A percentile compares a stretch with the other conserved stretches of the same genome.
These are phyloP conservation scores for Ceratobasidium sp. DNA, from an alignment of 1,284 basidiomycete species.

Conservation along the genomic window DNA sequence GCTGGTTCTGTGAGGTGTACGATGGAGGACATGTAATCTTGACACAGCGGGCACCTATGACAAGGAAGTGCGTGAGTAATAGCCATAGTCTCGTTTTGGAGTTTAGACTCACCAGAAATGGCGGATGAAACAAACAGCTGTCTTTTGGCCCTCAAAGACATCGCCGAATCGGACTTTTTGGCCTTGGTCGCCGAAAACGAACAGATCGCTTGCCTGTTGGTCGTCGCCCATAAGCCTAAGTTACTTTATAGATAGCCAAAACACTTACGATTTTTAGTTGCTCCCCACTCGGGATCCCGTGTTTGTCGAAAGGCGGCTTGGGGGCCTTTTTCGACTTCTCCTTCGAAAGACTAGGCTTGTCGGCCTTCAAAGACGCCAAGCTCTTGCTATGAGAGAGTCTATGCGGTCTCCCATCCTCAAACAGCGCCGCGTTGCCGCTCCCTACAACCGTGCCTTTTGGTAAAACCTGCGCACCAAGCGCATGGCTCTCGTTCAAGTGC, in stretches of 20 bases:
- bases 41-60: slow-evolving; percentile 76
- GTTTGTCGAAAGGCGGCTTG: slow-evolving; percentile 25
- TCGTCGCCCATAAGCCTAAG: too few species aligned
- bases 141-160: slow-evolving; percentile 70
- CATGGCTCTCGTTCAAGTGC: not conserved
- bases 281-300: slow-evolving; percentile 8
- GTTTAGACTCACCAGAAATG: slow-evolving; percentile 58
- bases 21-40: slow-evolving; percentile 84
- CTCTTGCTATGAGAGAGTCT: slow-evolving; percentile 4
- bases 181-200: slow-evolving; percentile 75
- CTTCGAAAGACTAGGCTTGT: not conserved
- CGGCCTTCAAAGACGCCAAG: not conserved
- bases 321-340: slow-evolving; percentile 5
- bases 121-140: slow-evolving; percentile 67
- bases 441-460: not conserved
- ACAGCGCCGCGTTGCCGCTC: not conserved
- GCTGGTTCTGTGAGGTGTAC: slow-evolving; percentile 62
- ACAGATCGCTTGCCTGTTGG: slow-evolving; percentile 65
- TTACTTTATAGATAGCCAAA: not conserved
- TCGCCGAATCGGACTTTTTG: slow-evolving; percentile 74
- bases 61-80: slow-evolving; percentile 35
- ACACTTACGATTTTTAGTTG: slow-evolving; percentile 24
- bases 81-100: not conserved
- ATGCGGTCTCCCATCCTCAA: not conserved
- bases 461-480: not conserved